Percentiles rank a stretch among this genome's conserved stretches.
Evolutionary conservation across 768 basidiomycete genomes (phyloP).

Genomic region (Mrakia blollopis): DNA sequence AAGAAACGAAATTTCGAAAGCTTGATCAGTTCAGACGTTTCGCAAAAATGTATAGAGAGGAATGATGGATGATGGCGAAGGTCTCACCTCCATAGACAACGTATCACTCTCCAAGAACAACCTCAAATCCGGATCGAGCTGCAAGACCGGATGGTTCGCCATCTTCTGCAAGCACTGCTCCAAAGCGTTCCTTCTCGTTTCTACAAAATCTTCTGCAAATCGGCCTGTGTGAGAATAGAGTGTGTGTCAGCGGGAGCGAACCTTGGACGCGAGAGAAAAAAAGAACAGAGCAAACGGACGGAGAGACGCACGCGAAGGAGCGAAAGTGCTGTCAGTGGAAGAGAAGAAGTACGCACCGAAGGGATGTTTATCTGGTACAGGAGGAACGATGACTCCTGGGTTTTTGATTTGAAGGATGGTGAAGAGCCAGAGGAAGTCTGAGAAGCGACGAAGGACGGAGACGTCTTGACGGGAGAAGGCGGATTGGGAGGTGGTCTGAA

Average conservation of each 20-base stretch:
- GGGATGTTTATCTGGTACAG: constrained; percentile 89
- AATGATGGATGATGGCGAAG: too few species aligned
- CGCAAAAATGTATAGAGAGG: not conserved
- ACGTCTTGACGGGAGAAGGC: constrained; percentile 75
- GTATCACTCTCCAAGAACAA: constrained; percentile 90
- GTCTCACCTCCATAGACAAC: constrained; percentile 78
- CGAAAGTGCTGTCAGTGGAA: not conserved
- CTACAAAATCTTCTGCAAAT: constrained; percentile 87
- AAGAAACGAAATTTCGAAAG: constrained; percentile 18
- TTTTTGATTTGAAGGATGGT: constrained; percentile 83
- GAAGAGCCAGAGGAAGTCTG: constrained; percentile 95
- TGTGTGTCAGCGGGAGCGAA: not conserved
- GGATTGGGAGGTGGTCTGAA: constrained; percentile 70
- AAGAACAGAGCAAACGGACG: too few species aligned
- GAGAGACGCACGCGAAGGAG: constrained; percentile 15
- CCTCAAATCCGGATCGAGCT: constrained; percentile 79
- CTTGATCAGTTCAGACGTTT: not conserved
- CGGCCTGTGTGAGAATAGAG: constrained; percentile 48
- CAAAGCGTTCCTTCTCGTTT: constrained; percentile 73
- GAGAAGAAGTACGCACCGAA: constrained; percentile 51
- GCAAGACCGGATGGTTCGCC: constrained; percentile 82
- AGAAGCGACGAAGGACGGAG: constrained; percentile 93
- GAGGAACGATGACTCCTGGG: constrained; percentile 94
- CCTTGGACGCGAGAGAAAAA: not conserved
- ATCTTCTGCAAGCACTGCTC: constrained; percentile 91